Conservation (phyloP, 1,284 basidiomycete species). For the Boletus semigastroideus region DNA sequence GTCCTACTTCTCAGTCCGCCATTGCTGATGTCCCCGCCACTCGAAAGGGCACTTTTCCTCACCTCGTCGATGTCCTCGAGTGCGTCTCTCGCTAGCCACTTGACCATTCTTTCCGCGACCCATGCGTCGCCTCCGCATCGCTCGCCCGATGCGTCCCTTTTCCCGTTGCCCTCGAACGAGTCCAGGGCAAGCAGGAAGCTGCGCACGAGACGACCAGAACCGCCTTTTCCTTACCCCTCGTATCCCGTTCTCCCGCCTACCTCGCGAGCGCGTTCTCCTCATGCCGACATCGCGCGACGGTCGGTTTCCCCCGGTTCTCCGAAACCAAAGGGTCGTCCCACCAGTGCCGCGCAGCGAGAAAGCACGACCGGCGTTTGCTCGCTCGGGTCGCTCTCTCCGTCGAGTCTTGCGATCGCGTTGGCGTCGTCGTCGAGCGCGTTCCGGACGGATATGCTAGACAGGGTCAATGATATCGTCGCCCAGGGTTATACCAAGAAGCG, state of each 20-base stretch:
- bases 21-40: constrained; percentile 31
- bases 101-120: neutral
- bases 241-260: constrained; percentile 11
- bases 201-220: constrained; percentile 1
- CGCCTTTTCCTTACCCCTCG: constrained; percentile 25
- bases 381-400: constrained; percentile 26
- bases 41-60: constrained; percentile 31
- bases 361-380: constrained; percentile 9
- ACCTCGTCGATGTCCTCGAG: constrained; percentile 23
- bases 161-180: constrained; percentile 20
- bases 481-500: constrained; percentile 19
- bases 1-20: constrained; percentile 31
- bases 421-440: constrained; percentile 22
- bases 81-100: constrained; percentile 15
- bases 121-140: neutral
- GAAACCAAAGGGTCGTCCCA: constrained; percentile 5
- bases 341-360: constrained; percentile 5
- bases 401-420: constrained; percentile 24
- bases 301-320: constrained; percentile 16
- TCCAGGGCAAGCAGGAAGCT: constrained; percentile 3
- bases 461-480: constrained; percentile 27
- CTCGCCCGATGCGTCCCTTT: constrained; percentile 19
- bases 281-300: neutral
- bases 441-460: constrained; percentile 23
- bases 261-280: neutral